These are phyloP conservation scores for Melanogaster broomeanus DNA, from an alignment of 768 basidiomycete genomes.

Conservation along the genomic window DNA sequence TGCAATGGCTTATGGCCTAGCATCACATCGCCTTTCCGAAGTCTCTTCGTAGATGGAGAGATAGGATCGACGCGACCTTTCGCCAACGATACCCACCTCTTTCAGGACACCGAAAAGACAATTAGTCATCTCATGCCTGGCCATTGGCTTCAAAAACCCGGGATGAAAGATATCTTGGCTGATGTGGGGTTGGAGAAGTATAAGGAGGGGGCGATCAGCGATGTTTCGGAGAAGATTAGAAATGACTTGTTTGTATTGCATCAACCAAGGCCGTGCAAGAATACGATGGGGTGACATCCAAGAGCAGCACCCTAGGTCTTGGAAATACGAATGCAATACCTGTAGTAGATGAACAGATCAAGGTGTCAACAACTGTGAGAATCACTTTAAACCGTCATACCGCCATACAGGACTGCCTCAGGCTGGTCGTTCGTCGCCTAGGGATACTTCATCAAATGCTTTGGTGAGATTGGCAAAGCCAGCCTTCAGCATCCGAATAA, in stretches of 20 bases:
- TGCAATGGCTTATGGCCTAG: constrained; percentile 92
- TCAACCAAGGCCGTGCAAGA: constrained; percentile 86
- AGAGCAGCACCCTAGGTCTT: constrained; percentile 57
- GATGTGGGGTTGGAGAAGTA: constrained; percentile 82
- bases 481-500: constrained; percentile 62
- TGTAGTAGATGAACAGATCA: constrained; percentile 24
- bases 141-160: constrained; percentile 69
- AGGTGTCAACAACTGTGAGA: constrained; percentile 4
- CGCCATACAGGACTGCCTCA: constrained; percentile 57
- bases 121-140: constrained; percentile 57
- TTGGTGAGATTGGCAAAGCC: constrained; percentile 60
- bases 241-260: constrained; percentile 69
- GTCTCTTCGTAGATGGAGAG: constrained; percentile 3
- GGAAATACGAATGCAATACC: constrained; percentile 78
- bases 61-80: constrained; percentile 11
- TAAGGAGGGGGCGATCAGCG: constrained; percentile 70
- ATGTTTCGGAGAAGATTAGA: constrained; percentile 55
- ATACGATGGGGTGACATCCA: constrained; percentile 72
- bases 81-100: constrained; percentile 53
- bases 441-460: constrained; percentile 59
- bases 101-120: constrained; percentile 57
- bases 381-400: constrained; percentile 72
- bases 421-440: constrained; percentile 50
- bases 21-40: constrained; percentile 62
- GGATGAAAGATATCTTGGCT: constrained; percentile 85